phyloP scores from a whole-genome alignment of 1,139 yeast species.

The Nakaseomyces glabratus region DNA sequence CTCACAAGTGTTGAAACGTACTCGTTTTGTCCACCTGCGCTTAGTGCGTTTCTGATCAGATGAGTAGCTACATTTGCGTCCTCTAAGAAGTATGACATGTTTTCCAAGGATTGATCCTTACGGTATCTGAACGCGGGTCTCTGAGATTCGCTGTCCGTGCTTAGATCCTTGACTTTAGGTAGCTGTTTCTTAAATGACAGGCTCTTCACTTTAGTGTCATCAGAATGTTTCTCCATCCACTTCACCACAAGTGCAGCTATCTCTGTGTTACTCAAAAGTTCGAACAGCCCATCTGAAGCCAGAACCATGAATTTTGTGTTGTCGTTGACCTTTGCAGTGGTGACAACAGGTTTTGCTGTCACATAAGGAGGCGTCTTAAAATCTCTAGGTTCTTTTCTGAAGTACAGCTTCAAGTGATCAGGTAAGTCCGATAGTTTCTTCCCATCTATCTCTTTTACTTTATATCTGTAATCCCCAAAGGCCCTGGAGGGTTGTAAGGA shows the following conservation, averaged over 20 bases:
- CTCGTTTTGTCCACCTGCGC: constrained; percentile 79
- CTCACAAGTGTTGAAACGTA: constrained; percentile 82
- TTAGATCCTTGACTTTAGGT: constrained; percentile 55
- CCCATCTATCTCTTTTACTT: constrained; percentile 50
- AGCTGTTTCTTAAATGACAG: constrained; percentile 39
- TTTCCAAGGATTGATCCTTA: constrained; percentile 25
- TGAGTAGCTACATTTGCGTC: constrained; percentile 91
- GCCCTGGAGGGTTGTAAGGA: constrained; percentile 95
- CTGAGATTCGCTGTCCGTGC: constrained; percentile 48
- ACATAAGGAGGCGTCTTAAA: constrained; percentile 91
- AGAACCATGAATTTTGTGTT: constrained; percentile 80
- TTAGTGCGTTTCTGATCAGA: constrained; percentile 83
- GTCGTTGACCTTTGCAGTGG: constrained; percentile 69
- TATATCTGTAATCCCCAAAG: constrained; percentile 94
- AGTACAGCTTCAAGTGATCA: constrained; percentile 72
- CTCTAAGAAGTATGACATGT: constrained; percentile 45
- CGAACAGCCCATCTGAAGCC: constrained; percentile 93
- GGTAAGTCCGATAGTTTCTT: constrained; percentile 50
- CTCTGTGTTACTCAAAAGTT: constrained; percentile 84
- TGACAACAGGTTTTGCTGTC: constrained; percentile 90
- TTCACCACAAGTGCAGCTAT: constrained; percentile 85
- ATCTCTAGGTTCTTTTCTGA: constrained; percentile 70
- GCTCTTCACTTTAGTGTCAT: constrained; percentile 6
- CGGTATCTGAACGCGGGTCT: constrained; percentile 49
- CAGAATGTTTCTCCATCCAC: constrained; percentile 64